phyloP scores from a whole-genome alignment of 148 eudicot genomes.

The Gaultheria prostrata region DNA sequence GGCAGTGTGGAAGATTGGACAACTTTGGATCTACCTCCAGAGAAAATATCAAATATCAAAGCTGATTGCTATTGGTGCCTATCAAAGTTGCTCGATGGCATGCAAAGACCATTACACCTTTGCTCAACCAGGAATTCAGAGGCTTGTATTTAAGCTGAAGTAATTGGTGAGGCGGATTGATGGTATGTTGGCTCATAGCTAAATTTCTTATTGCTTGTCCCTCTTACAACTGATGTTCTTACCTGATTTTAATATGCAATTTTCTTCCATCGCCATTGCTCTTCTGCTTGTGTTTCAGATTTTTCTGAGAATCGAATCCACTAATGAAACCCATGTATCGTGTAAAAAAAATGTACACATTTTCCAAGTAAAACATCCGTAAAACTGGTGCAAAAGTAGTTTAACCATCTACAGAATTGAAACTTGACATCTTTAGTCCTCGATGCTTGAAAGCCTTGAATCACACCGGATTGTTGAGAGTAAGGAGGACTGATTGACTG shows the following conservation, averaged over 20 bases:
- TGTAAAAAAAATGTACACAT: not conserved
- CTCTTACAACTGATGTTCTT: not conserved
- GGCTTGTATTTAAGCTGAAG: slow-evolving; percentile 94
- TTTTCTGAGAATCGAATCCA: not conserved
- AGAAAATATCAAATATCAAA: slow-evolving; percentile 62
- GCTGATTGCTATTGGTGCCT: slow-evolving; percentile 97
- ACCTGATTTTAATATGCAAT: not conserved
- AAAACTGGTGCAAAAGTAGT: not conserved
- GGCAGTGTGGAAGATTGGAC: slow-evolving; percentile 77
- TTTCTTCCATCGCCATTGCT: not conserved
- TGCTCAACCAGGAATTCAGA: slow-evolving; percentile 99
- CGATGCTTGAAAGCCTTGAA: not conserved
- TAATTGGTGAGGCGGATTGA: slow-evolving; percentile 88
- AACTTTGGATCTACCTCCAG: slow-evolving; percentile 51
- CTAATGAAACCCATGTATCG: not conserved
- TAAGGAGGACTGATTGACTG: not conserved
- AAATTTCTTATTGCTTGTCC: not conserved
- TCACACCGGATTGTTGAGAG: not conserved
- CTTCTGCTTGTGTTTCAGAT: not conserved
- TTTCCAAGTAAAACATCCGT: not conserved
- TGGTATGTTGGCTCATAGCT: slow-evolving; percentile 41
- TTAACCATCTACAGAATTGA: not conserved
- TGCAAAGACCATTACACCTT: slow-evolving; percentile 98
- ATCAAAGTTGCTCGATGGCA: slow-evolving; percentile 88
- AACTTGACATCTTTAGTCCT: not conserved